Evolutionary conservation across 2,329 filamentous ascomycete genomes (phyloP).

Genomic region (Colletotrichum simmondsii): DNA sequence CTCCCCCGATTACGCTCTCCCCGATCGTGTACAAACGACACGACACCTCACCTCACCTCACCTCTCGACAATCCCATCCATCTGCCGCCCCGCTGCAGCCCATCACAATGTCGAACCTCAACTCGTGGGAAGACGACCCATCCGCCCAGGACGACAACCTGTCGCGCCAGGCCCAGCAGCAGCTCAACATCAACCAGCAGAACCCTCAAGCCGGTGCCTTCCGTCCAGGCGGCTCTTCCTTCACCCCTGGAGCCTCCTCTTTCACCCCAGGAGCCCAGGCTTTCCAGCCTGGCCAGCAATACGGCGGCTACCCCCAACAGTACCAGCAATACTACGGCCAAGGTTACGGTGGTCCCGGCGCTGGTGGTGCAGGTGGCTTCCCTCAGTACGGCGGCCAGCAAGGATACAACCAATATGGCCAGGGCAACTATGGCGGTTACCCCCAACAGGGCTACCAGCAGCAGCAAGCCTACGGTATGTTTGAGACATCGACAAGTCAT

Average conservation of each 20-base stretch:
- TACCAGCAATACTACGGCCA: conserved; percentile 66
- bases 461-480: conserved; percentile 54
- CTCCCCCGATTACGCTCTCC: background rate
- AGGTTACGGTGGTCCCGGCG: conserved; percentile 51
- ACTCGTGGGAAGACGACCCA: conserved; percentile 94
- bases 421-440: conserved; percentile 46
- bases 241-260: conserved; percentile 74
- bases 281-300: conserved; percentile 80
- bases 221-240: conserved; percentile 62
- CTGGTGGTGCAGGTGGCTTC: conserved; percentile 50
- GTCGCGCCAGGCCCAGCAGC: conserved; percentile 79
- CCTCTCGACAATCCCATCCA: conserved; percentile 1
- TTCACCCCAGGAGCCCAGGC: conserved; percentile 79
- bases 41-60: background rate
- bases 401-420: conserved; percentile 59
- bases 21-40: background rate
- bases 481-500: background rate
- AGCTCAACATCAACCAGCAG: conserved; percentile 76
- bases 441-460: conserved; percentile 55
- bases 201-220: conserved; percentile 55
- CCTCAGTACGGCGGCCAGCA: conserved; percentile 62
- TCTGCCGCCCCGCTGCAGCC: conserved; percentile 12
- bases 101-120: conserved; percentile 82
- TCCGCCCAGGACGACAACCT: conserved; percentile 82
- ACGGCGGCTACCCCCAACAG: conserved; percentile 65